Conservation (phyloP, 352 stramenopile genomes). For the Globisporangium barbulae region DNA sequence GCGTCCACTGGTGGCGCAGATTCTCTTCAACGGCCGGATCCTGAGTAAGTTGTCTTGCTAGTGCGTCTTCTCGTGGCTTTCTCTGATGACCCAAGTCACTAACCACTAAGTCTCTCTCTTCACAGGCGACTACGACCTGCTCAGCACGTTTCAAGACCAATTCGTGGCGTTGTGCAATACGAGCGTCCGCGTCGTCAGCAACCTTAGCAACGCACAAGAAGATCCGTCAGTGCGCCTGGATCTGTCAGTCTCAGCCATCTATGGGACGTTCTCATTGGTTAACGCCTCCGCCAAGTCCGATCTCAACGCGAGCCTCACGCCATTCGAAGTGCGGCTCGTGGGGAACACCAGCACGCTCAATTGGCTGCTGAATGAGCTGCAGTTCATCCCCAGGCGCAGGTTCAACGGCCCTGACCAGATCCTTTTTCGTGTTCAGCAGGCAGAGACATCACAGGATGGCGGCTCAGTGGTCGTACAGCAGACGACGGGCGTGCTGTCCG, state of each 20-base stretch:
- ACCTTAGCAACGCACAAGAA: neutral
- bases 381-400: constrained; percentile 26
- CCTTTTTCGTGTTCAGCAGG: constrained; percentile 24
- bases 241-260: constrained; percentile 13
- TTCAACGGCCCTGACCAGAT: constrained; percentile 43
- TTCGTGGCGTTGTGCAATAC: constrained; percentile 6
- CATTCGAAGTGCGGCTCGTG: constrained; percentile 7
- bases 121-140: constrained; percentile 2
- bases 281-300: neutral
- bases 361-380: constrained; percentile 17
- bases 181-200: constrained; percentile 4
- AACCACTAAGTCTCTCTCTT: neutral
- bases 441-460: neutral
- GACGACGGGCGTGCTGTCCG: constrained; percentile 19
- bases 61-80: neutral
- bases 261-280: constrained; percentile 7
- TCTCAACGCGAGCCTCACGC: neutral
- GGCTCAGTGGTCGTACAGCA: constrained; percentile 1
- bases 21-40: neutral
- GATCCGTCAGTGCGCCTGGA: neutral
- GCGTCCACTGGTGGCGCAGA: constrained; percentile 1
- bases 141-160: neutral
- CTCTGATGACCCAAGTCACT: neutral
- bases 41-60: constrained; percentile 2
- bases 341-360: constrained; percentile 10